Conservation (phyloP, 345 rosid genomes). For the Erysimum cheiranthoides region DNA sequence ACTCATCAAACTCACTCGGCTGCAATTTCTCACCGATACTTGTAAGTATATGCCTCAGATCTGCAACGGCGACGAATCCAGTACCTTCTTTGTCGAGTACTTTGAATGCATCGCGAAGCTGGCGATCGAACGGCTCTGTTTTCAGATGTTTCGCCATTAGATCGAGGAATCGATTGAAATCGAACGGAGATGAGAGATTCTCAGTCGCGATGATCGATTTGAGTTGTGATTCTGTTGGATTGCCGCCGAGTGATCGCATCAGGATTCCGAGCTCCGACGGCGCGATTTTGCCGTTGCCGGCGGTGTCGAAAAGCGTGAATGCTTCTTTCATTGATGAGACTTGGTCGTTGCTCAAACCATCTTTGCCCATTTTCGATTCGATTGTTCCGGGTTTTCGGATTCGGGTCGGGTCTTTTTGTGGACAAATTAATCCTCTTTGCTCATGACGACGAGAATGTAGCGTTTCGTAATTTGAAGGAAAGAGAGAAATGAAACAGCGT, state of each 20-base stretch:
- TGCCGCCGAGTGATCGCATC: constrained; percentile 92
- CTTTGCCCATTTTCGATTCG: constrained; percentile 60
- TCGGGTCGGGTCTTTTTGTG: not conserved
- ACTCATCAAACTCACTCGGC: constrained; percentile 86
- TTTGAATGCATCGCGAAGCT: constrained; percentile 90
- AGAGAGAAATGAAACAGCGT: no score
- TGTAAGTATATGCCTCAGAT: constrained; percentile 88
- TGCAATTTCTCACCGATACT: constrained; percentile 89
- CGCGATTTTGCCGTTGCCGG: constrained; percentile 86
- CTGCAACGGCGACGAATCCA: constrained; percentile 81
- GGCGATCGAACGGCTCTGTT: constrained; percentile 89
- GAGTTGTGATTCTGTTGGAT: constrained; percentile 87
- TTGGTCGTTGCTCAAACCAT: constrained; percentile 80
- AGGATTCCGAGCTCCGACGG: constrained; percentile 89
- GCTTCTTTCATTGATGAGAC: constrained; percentile 94
- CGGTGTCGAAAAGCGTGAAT: constrained; percentile 89
- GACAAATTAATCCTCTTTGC: no score
- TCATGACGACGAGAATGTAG: no score
- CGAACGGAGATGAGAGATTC: constrained; percentile 75
- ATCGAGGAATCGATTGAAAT: constrained; percentile 80
- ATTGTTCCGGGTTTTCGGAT: not conserved
- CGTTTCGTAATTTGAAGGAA: no score
- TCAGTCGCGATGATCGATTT: constrained; percentile 70
- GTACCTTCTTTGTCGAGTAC: constrained; percentile 84
- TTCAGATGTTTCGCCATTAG: constrained; percentile 90